Percentiles rank a stretch among this genome's conserved stretches.
phyloP scores from a whole-genome alignment of 2,329 filamentous ascomycete genomes.

The Phyllosticta ampelicida region DNA sequence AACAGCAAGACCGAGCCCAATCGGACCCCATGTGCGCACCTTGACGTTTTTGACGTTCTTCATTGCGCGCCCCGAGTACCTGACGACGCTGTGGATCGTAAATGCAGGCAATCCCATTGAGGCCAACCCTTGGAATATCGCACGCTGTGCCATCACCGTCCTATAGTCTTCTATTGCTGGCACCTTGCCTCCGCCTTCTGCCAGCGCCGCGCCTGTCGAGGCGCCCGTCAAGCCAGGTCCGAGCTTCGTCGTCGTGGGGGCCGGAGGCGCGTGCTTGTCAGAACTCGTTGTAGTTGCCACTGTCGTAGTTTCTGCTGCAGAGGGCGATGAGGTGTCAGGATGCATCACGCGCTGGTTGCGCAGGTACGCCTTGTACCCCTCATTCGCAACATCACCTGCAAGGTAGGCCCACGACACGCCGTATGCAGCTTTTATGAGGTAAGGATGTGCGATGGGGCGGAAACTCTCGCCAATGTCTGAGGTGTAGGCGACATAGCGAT shows the following conservation, averaged over 20 bases:
- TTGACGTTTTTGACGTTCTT: conserved; percentile 65
- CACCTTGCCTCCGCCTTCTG: conserved; percentile 33
- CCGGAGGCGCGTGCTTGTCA: conserved; percentile 9
- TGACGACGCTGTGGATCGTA: conserved; percentile 86
- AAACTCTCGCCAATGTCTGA: conserved; percentile 96
- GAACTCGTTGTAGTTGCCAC: background rate
- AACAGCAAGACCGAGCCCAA: conserved; percentile 58
- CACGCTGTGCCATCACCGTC: conserved; percentile 82
- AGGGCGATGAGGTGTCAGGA: conserved; percentile 44
- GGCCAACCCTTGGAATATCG: conserved; percentile 79
- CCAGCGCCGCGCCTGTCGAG: conserved; percentile 12
- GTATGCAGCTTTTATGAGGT: conserved; percentile 71
- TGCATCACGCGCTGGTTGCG: conserved; percentile 69
- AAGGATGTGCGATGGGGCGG: conserved; percentile 80
- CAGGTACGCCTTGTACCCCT: conserved; percentile 91
- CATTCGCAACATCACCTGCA: conserved; percentile 77
- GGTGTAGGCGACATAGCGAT: conserved; percentile 95
- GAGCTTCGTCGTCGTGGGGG: conserved; percentile 17
- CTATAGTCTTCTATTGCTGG: conserved; percentile 80
- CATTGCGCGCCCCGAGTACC: conserved; percentile 77
- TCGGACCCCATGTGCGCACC: conserved; percentile 77
- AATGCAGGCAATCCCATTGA: conserved; percentile 92
- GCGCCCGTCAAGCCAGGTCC: conserved; percentile 14
- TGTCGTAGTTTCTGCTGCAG: conserved; percentile 18
- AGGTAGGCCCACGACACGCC: conserved; percentile 89